Percentiles rank a stretch among this genome's conserved stretches.
Conservation (phyloP, 2,329 filamentous ascomycete genomes). For the Penicillium sp. region DNA sequence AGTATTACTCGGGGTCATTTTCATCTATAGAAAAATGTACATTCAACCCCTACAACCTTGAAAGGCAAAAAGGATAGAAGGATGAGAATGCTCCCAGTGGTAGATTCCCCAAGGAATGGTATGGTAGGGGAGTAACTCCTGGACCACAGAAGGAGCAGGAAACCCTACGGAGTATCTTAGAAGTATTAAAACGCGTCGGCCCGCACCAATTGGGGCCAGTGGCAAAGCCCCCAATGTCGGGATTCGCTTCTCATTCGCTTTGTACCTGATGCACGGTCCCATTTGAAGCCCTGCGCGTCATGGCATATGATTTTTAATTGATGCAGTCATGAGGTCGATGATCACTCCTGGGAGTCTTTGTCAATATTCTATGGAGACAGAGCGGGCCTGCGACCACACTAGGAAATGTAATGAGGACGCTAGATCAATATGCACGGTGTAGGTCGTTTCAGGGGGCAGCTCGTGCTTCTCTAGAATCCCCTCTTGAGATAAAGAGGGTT, state of each 20-base stretch:
- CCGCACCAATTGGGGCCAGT: neutral
- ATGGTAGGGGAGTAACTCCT: neutral
- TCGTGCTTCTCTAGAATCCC: conserved; percentile 10
- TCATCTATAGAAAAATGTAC: neutral
- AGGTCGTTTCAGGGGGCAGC: conserved; percentile 18
- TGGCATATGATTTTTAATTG: neutral
- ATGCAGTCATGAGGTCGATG: neutral
- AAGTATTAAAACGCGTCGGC: neutral
- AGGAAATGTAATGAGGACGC: conserved; percentile 15
- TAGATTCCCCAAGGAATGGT: neutral
- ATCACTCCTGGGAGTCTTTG: neutral
- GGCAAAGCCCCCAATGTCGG: neutral
- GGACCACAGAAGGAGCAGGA: neutral
- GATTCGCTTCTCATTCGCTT: neutral
- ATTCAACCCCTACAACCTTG: neutral
- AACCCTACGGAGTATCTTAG: neutral
- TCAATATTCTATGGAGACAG: neutral
- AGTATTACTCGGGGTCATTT: too few species aligned
- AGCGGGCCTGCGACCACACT: conserved; percentile 7
- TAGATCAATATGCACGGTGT: neutral
- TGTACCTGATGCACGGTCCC: neutral
- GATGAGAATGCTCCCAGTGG: neutral
- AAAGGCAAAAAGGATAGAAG: neutral
- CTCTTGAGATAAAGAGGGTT: neutral
- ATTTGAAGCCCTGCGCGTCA: neutral